Evolutionary conservation across 2,329 filamentous ascomycete genomes (phyloP).

Genomic region (Ilyonectria sp.): DNA sequence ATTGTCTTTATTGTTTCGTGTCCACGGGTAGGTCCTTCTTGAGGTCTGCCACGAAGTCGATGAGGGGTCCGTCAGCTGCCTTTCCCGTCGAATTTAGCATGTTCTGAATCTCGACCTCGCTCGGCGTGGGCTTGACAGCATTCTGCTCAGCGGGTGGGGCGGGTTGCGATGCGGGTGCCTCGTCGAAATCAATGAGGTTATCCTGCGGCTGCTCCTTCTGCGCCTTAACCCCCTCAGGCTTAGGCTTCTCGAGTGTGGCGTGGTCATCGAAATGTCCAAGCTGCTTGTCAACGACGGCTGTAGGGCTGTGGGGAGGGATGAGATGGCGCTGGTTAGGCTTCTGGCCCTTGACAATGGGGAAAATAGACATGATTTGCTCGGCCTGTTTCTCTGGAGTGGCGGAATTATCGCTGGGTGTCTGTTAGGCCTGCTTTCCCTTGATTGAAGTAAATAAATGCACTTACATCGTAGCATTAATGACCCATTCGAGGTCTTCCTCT

Average conservation of each 20-base stretch:
- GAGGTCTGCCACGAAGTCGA: constrained; percentile 71
- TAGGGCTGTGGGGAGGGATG: constrained; percentile 64
- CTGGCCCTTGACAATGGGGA: constrained; percentile 87
- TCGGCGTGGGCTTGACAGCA: constrained; percentile 17
- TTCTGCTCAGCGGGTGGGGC: constrained; percentile 1
- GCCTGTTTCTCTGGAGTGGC: constrained; percentile 78
- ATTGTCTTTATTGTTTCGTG: constrained; percentile 43
- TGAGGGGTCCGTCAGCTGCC: constrained; percentile 63
- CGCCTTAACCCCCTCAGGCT: constrained; percentile 34
- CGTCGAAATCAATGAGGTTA: constrained; percentile 72
- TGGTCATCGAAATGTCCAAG: constrained; percentile 17
- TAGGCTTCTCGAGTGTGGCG: not conserved
- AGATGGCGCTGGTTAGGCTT: constrained; percentile 67
- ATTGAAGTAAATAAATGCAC: constrained; percentile 40
- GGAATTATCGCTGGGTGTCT: constrained; percentile 47
- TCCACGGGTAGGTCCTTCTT: constrained; percentile 63
- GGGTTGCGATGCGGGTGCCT: constrained; percentile 41
- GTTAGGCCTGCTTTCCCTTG: constrained; percentile 32
- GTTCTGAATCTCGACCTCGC: constrained; percentile 57
- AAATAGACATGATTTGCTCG: constrained; percentile 88
- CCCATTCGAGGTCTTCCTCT: constrained; percentile 94
- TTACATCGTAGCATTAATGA: constrained; percentile 89
- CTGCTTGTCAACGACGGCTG: constrained; percentile 26
- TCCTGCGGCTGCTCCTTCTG: constrained; percentile 39
- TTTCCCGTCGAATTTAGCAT: constrained; percentile 65